Base-by-base conservation (phyloP, 495 filamentous ascomycete species). In the Aspergillus hancockii region DNA sequence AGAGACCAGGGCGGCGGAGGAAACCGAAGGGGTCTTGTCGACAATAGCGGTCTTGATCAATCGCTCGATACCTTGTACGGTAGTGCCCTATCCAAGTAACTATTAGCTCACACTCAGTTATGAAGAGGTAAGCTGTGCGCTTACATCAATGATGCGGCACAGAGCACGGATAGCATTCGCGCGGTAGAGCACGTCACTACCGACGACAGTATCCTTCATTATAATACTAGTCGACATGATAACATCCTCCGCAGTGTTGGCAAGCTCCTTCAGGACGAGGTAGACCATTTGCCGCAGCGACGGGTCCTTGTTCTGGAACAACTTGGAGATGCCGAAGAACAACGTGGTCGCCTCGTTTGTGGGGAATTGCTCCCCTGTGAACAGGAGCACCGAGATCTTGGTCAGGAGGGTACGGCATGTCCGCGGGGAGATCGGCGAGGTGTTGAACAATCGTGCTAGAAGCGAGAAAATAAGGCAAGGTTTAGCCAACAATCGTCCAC, bases 191-290 rank as follows among this genome's bases (percentile, higher is more conserved):
- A 93, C 90, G 68, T 98, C 95, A 68, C 91, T 96, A 60, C 92
- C 92, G 63, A 94, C 91, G 55, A 92, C 91, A 8, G 93, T 97
- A 71, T 99, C 94, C 80, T 99, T 99, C 93, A 99, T 99, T 62
- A 99, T 97, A 66, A 92, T 96, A 76, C 90, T 93, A 22, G 94
- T 99, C 53, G 97, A 93, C 94, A 99, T 98, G 65, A 99, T 99
- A 58, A 97, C 93, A 83, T 99, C 94, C 75, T 98, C 93, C 30
- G 95, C 93, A n/a, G 92, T 95, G 69, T 86, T 83, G 60, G 93
- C 90, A 63, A 99, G 81, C 83, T 99, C 94, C 83, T 97, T 97
- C 79, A 98, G 88, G 63, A 97, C 87, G 31, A 98, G 82, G 79
- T 98, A 96, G 36, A 99, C 93, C 93, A 98, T 98, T 80, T 99